Conservation (phyloP, 2,329 filamentous ascomycete species). For the Aspergillus ochraceus region DNA sequence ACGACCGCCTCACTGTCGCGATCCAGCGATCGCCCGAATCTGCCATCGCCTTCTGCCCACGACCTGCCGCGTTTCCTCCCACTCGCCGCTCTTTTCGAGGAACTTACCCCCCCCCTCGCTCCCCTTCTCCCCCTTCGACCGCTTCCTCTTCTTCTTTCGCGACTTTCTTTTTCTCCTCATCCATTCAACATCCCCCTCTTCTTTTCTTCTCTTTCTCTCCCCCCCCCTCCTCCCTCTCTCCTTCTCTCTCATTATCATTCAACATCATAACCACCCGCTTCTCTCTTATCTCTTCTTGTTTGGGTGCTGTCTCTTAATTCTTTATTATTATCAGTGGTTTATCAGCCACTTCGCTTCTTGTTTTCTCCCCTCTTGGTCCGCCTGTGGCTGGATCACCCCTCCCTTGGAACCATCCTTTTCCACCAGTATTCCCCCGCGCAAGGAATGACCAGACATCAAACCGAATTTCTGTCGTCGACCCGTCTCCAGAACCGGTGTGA, state of each 20-base stretch:
- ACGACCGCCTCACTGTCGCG: slow-evolving; percentile 27
- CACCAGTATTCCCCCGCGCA: slow-evolving; percentile 31
- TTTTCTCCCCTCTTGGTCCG: slow-evolving; percentile 26
- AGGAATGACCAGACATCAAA: slow-evolving; percentile 47
- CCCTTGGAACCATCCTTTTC: slow-evolving; percentile 19
- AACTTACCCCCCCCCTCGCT: slow-evolving; percentile 16
- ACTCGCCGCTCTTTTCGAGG: slow-evolving; percentile 16
- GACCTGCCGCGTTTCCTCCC: slow-evolving; percentile 20
- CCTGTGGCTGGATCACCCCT: slow-evolving; percentile 43
- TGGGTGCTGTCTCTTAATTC: slow-evolving; percentile 6
- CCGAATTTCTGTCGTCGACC: slow-evolving; percentile 40
- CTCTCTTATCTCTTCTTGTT: slow-evolving; percentile 17
- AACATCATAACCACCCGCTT: slow-evolving; percentile 19
- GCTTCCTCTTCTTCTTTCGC: slow-evolving; percentile 14
- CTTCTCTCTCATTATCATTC: slow-evolving; percentile 19
- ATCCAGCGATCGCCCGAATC: slow-evolving; percentile 23
- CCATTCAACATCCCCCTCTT: slow-evolving; percentile 16
- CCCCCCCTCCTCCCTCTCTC: slow-evolving; percentile 16
- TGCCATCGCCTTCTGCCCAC: slow-evolving; percentile 23
- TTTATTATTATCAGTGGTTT: slow-evolving; percentile 21
- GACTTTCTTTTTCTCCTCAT: slow-evolving; percentile 22
- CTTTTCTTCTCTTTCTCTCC: slow-evolving; percentile 16
- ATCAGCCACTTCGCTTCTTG: slow-evolving; percentile 9
- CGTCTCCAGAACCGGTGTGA: slow-evolving; percentile 45
- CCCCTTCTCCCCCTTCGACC: slow-evolving; percentile 20